A percentile compares a stretch with the other conserved stretches of the same genome.
These are phyloP conservation scores for Casuarina equisetifolia DNA, from an alignment of 306 rosid genomes.

Conservation along the genomic window DNA sequence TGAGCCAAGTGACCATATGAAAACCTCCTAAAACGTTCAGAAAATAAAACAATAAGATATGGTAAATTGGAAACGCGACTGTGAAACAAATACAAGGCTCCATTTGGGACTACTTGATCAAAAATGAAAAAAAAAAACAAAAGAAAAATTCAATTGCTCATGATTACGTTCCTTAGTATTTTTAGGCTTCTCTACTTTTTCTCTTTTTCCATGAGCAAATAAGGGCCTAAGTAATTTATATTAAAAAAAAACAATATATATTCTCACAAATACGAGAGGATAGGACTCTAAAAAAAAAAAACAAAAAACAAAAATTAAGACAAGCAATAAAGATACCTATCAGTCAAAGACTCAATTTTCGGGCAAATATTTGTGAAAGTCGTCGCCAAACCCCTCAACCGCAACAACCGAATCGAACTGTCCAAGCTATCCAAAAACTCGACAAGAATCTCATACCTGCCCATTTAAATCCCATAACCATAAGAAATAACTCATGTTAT, in stretches of 20 bases:
- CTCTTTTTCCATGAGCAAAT: not conserved
- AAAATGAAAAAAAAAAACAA: not conserved
- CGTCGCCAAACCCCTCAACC: conserved; percentile 39
- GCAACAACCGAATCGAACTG: conserved; percentile 52
- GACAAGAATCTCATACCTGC: conserved; percentile 56
- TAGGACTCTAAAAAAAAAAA: not conserved
- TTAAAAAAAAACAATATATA: not conserved
- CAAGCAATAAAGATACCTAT: conserved; percentile 45
- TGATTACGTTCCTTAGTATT: not conserved
- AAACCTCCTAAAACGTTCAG: conserved; percentile 62
- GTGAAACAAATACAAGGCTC: not conserved
- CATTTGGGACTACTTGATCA: not conserved
- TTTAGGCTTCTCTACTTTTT: not conserved
- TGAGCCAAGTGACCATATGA: conserved; percentile 69
- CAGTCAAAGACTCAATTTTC: conserved; percentile 55
- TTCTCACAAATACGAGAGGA: not conserved
- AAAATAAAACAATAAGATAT: conserved; percentile 5
- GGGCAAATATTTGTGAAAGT: conserved; percentile 48
- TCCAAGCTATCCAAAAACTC: conserved; percentile 59
- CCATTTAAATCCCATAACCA: not conserved
- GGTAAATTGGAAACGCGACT: not conserved
- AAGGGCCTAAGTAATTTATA: not conserved
- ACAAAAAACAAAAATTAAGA: not conserved
- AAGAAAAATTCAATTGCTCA: not conserved
- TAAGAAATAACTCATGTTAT: not conserved